Base-by-base conservation (phyloP, 768 basidiomycete species). In the Paxillus rubicundulus region DNA sequence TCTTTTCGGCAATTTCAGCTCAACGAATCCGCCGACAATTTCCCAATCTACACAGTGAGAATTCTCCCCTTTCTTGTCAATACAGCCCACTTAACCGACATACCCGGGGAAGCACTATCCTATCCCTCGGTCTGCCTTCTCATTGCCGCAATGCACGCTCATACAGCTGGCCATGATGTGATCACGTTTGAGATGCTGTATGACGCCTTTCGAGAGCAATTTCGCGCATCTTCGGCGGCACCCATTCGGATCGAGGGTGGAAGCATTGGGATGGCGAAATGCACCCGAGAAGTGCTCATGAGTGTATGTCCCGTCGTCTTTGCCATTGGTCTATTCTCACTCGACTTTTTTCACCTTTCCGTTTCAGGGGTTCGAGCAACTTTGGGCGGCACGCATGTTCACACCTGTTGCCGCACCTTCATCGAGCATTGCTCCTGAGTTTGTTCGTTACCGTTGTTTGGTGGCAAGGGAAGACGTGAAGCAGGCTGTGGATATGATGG, bases 181-280 rank as follows among this genome's bases (percentile, higher is more conserved):
- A 85, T 97, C 70, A 98, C 90, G 28, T 96, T 98, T 64, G 92
- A 95, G 61, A 92, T 95, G 85, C 79, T 96, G 8, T 79, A 87
- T 55, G 89, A 91, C 47, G 76, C 77, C 30, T 93, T 94, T 65
- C 81, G 83, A 18, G 80, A 85, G 55, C 87, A 90, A 69, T 78
- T 88, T 17, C 82, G 86, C 18, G 77, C 83, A 18, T 87, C 89
- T 6, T 76, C 77, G 9, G 81, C 85, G 8, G 88, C 89, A 0
- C 90, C 91, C 1, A 80, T 92, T 17, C 84, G 86, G 47, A 66
- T 90, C 39, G 82, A 83, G 56, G 86, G 89, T 9, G 84, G 87
- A 18, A 80, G 79, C 41, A 86, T 92, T 51, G 85, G 88, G 2
- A 89, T 89, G 85, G 74, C 84, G 17, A 77, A 77, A 17, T 86